Conservation (phyloP, 129 eudicot genomes). For the Sambucus nigra region DNA sequence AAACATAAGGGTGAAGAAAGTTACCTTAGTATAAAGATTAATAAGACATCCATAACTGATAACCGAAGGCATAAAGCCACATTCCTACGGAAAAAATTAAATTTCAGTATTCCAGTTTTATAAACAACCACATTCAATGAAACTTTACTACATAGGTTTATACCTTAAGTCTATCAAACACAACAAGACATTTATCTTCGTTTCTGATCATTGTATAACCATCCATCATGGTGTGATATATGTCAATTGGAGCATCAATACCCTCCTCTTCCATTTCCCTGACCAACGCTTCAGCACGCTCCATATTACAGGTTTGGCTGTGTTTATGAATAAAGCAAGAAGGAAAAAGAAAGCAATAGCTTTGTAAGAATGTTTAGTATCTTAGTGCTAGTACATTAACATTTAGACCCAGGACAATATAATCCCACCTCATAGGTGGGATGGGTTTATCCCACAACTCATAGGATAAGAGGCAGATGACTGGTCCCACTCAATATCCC, state of each 20-base stretch:
- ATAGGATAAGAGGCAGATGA: no score
- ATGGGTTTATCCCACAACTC: no score
- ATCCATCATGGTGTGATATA: conserved; percentile 97
- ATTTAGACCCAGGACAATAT: background rate
- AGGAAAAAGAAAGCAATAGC: no score
- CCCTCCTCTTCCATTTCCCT: conserved; percentile 99
- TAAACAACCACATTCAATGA: background rate
- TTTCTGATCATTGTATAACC: conserved; percentile 83
- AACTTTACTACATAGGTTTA: conserved; percentile 9
- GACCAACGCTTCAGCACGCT: conserved; percentile 83
- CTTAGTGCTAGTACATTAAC: background rate
- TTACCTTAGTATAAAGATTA: conserved; percentile 84
- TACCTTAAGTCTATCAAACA: conserved; percentile 82
- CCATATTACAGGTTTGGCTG: conserved; percentile 73
- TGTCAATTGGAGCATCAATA: conserved; percentile 80
- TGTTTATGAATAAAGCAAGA: background rate
- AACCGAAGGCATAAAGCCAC: conserved; percentile 68
- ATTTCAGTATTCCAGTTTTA: conserved; percentile 9
- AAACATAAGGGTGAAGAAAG: background rate
- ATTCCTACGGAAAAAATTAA: conserved; percentile 47
- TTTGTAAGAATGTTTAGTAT: background rate
- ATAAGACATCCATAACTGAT: conserved; percentile 86
- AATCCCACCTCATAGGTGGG: no score
- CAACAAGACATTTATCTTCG: conserved; percentile 79
- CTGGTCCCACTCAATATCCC: no score